A percentile compares a stretch with the other conserved stretches of the same genome.
These are phyloP conservation scores for Aspergillus sp. DNA, from an alignment of 2,329 filamentous ascomycete genomes.

Conservation along the genomic window DNA sequence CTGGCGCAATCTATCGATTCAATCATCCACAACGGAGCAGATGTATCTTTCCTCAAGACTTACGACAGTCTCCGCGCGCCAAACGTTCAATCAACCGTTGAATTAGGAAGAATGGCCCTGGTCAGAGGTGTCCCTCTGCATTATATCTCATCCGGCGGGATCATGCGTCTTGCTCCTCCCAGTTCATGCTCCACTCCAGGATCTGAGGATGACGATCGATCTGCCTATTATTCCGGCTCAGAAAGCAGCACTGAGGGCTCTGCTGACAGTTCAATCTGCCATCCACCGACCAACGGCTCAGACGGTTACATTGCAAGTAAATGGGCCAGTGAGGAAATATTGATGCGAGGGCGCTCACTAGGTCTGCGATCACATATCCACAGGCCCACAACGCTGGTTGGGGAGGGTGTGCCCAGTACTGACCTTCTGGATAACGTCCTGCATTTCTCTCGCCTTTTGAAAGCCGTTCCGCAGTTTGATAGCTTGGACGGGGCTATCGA, in stretches of 20 bases:
- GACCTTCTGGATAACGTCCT: background rate
- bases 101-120: slow-evolving; percentile 20
- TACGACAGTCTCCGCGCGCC: slow-evolving; percentile 24
- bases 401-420: background rate
- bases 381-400: background rate
- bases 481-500: background rate
- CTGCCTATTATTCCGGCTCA: background rate
- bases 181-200: background rate
- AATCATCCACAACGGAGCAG: slow-evolving; percentile 56
- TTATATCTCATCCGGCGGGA: slow-evolving; percentile 29
- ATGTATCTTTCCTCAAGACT: slow-evolving; percentile 27
- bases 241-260: background rate
- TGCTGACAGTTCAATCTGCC: no score
- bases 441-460: background rate
- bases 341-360: background rate
- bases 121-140: slow-evolving; percentile 12
- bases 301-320: background rate
- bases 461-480: background rate
- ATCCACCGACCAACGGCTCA: background rate
- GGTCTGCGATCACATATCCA: background rate
- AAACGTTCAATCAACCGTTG: slow-evolving; percentile 26
- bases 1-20: slow-evolving; percentile 38
- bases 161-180: slow-evolving; percentile 5
- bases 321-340: background rate
- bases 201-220: background rate